These are phyloP conservation scores for Arthrobotrys musiformis DNA, from an alignment of 2,329 filamentous ascomycete species.

Conservation along the genomic window DNA sequence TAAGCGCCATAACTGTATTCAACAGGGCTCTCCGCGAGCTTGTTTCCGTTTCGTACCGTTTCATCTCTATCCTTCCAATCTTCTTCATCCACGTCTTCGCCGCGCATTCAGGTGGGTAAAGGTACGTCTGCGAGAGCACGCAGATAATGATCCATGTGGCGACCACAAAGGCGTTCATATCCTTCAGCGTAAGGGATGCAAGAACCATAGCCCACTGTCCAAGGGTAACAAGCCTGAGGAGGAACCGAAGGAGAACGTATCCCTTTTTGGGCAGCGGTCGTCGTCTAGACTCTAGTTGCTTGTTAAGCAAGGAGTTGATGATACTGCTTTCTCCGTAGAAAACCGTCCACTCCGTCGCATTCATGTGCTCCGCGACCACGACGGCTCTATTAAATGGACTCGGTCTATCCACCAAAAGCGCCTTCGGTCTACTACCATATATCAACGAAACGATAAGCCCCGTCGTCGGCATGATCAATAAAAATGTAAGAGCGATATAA, in stretches of 20 bases:
- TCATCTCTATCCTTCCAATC: conserved; percentile 36
- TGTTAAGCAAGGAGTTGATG: conserved; percentile 42
- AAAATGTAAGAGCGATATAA: conserved; percentile 35
- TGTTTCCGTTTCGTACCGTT: conserved; percentile 31
- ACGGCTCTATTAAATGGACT: conserved; percentile 37
- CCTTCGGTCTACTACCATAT: conserved; percentile 38
- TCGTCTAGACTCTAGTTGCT: conserved; percentile 34
- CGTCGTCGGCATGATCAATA: conserved; percentile 25
- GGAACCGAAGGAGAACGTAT: conserved; percentile 5
- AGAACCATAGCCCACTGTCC: conserved; percentile 47
- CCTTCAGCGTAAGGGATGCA: conserved; percentile 17
- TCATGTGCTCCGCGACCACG: conserved; percentile 44
- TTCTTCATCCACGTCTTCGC: conserved; percentile 32
- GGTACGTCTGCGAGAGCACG: conserved; percentile 22
- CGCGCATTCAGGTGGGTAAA: conserved; percentile 28
- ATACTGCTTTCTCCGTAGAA: conserved; percentile 49
- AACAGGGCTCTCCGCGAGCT: conserved; percentile 29
- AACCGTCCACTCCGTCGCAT: conserved; percentile 46
- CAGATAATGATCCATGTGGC: conserved; percentile 39
- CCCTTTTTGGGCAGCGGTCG: conserved; percentile 3
- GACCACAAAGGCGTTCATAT: conserved; percentile 44
- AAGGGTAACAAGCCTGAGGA: conserved; percentile 14
- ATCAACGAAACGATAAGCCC: conserved; percentile 31
- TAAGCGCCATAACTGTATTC: conserved; percentile 43
- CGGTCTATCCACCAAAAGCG: conserved; percentile 13